Percentiles rank a stretch among this genome's conserved stretches.
These are phyloP conservation scores for Marchantia polymorpha DNA, from an alignment of 225 moss, liverwort and hornwort species.

Conservation along the genomic window DNA sequence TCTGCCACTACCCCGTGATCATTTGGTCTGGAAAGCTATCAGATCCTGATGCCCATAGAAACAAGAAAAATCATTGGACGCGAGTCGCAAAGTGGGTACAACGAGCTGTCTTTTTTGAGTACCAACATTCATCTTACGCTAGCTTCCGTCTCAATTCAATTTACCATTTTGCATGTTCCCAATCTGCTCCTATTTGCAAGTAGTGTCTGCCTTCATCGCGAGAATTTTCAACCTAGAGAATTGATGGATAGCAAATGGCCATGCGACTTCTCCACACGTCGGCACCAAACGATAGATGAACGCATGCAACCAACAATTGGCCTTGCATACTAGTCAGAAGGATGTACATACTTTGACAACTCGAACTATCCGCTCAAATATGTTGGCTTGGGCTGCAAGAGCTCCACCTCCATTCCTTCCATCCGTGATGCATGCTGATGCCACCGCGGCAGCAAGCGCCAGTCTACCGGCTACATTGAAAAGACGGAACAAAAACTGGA, in stretches of 20 bases:
- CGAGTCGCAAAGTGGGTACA: too few species aligned
- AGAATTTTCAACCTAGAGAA: neutral
- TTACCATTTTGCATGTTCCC: neutral
- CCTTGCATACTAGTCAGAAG: neutral
- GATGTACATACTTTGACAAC: conserved; percentile 63
- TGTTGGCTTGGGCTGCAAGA: conserved; percentile 74
- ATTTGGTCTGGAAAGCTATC: neutral
- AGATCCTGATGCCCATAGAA: neutral
- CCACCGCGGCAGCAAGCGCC: conserved; percentile 67
- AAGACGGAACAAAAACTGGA: neutral
- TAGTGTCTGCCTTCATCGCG: neutral
- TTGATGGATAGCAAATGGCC: too few species aligned
- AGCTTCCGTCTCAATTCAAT: neutral
- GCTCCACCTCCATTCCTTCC: conserved; percentile 68
- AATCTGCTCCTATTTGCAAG: neutral
- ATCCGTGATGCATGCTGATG: conserved; percentile 38
- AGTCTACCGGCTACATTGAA: conserved; percentile 45
- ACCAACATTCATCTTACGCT: neutral
- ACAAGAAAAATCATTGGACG: neutral
- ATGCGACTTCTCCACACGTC: neutral
- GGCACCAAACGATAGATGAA: neutral
- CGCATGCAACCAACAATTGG: neutral
- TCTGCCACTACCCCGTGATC: neutral
- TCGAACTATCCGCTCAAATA: conserved; percentile 90
- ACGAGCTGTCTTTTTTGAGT: neutral